Evolutionary conservation across 257 asterid species (phyloP), one percentile per base, ranked within the genome.

Genomic region (Capsicum pubescens): DNA sequence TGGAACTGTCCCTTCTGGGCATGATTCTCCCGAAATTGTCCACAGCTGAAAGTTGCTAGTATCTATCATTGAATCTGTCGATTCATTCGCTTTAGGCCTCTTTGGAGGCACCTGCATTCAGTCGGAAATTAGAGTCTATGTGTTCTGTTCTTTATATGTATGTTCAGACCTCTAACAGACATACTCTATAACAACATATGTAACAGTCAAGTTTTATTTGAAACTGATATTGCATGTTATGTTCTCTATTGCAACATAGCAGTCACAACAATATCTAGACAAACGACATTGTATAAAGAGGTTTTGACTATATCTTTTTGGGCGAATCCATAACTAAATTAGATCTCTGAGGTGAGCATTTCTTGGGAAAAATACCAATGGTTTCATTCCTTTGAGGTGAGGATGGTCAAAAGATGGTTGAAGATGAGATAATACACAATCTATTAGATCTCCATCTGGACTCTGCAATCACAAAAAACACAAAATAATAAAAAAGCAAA

Each of bases 341-440:
- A 39, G 44, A 39, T 39, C 44, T 39, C 48, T 44, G 56, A 9
- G 56, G 35, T 26, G 44, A 19, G 16, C 11, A 69, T n/a, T 69
- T 6, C 13, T 3, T 39, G 17, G 54, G 2, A 71, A 17, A 32
- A 69, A 19, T 91, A 95, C 99, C 97, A 95, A 72, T 85, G 98
- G 98, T 85, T 91, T 94, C 86, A 94, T 97, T 0, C 98, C 98
- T 89, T 88, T 96, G 52, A 96, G 98, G 83, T 57, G 71, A 78
- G 98, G 99, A 84, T 96, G 99, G 87, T 96, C 98, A 85, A 96
- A 96, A 80, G 99, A 98, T 36, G 99, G 99, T 77, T 96, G 99
- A 86, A 92, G 97, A 90, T 96, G 97, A 84, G 98, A 72, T 63
- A 83, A 64, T 39, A 96, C 93, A 83, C 99, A 96, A 55, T 93